These are phyloP conservation scores for Vaccinium vitisidaea DNA, from an alignment of 148 eudicot genomes.

Conservation along the genomic window DNA sequence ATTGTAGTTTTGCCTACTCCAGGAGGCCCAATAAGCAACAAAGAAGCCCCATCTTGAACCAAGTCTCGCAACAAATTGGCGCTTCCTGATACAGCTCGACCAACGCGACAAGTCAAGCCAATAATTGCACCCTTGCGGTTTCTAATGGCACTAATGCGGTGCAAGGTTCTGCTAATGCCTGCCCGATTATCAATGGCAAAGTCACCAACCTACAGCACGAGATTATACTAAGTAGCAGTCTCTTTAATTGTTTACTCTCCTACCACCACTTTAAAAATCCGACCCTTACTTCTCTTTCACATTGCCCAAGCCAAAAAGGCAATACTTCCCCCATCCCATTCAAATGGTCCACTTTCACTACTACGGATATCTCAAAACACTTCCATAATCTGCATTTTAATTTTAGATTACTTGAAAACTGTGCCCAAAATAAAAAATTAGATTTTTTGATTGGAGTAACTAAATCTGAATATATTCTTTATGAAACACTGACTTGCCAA, in stretches of 20 bases:
- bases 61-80: slow-evolving; percentile 83
- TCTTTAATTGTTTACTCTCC: neutral
- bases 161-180: slow-evolving; percentile 89
- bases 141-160: slow-evolving; percentile 91
- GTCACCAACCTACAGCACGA: slow-evolving; percentile 78
- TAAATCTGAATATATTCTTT: neutral
- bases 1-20: slow-evolving; percentile 98
- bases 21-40: slow-evolving; percentile 97
- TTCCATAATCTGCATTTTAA: neutral
- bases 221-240: neutral
- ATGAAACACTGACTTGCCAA: no score
- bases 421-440: neutral
- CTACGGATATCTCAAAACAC: neutral
- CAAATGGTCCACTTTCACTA: neutral
- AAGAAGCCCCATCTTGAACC: slow-evolving; percentile 85
- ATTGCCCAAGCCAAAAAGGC: neutral
- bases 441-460: neutral
- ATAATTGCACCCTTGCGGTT: slow-evolving; percentile 82
- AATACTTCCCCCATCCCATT: neutral
- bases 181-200: slow-evolving; percentile 93
- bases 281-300: neutral
- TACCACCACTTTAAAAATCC: neutral
- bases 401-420: neutral
- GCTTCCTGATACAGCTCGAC: slow-evolving; percentile 91
- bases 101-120: slow-evolving; percentile 93